These are phyloP conservation scores for Phytophthora crassamura DNA, from an alignment of 352 stramenopile genomes.

Conservation along the genomic window DNA sequence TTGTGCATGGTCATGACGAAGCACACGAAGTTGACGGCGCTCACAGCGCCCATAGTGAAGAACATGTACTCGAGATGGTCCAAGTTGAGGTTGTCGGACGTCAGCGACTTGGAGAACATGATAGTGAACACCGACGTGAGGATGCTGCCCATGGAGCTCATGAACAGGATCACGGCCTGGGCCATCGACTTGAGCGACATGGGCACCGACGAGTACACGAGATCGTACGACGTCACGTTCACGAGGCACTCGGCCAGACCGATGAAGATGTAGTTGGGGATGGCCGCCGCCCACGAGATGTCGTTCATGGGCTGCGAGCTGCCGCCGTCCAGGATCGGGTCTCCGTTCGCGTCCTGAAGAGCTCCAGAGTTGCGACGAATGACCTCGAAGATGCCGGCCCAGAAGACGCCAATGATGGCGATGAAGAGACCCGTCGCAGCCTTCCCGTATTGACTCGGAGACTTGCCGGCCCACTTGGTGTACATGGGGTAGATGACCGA, in stretches of 20 bases:
- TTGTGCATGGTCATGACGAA: slow-evolving; percentile 54
- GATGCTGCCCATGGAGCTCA: slow-evolving; percentile 59
- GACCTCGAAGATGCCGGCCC: slow-evolving; percentile 50
- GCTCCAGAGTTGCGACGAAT: slow-evolving; percentile 49
- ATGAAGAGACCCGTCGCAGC: slow-evolving; percentile 39
- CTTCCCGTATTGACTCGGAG: slow-evolving; percentile 44
- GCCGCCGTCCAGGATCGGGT: slow-evolving; percentile 41
- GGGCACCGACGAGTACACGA: slow-evolving; percentile 60
- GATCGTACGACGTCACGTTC: slow-evolving; percentile 61
- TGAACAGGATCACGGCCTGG: slow-evolving; percentile 58
- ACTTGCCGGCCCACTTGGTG: slow-evolving; percentile 37
- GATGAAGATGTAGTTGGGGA: slow-evolving; percentile 58
- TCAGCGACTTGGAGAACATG: slow-evolving; percentile 59
- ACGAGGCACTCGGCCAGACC: slow-evolving; percentile 59
- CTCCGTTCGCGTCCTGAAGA: slow-evolving; percentile 31
- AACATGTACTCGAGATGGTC: slow-evolving; percentile 73
- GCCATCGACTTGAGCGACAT: slow-evolving; percentile 53
- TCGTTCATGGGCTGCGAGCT: slow-evolving; percentile 56
- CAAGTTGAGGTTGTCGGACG: slow-evolving; percentile 58
- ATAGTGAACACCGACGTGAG: slow-evolving; percentile 66
- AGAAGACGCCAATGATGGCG: slow-evolving; percentile 45
- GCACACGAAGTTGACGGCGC: slow-evolving; percentile 48
- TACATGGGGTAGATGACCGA: slow-evolving; percentile 46
- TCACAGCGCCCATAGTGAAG: slow-evolving; percentile 53
- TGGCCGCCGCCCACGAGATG: slow-evolving; percentile 48